Evolutionary conservation across 2,329 filamentous ascomycete genomes (phyloP).

Genomic region (Massarina eburnea): DNA sequence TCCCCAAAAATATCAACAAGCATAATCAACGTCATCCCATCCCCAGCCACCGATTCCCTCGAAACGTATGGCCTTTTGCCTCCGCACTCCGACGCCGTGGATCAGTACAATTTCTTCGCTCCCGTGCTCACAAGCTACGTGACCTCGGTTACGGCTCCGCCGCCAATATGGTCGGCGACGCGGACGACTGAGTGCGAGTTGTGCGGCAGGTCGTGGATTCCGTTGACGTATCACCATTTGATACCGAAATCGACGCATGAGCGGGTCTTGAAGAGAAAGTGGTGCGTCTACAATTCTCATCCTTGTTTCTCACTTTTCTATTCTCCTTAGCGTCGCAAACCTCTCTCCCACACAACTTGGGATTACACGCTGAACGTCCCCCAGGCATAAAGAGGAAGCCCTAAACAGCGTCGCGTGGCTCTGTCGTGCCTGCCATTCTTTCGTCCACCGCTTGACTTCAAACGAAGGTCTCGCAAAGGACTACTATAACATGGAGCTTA

Average conservation of each 20-base stretch:
- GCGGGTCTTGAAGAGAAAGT: constrained; percentile 74
- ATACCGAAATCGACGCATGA: constrained; percentile 78
- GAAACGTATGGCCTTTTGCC: constrained; percentile 65
- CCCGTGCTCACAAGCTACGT: constrained; percentile 68
- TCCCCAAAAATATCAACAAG: constrained; percentile 53
- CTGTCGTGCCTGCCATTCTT: constrained; percentile 80
- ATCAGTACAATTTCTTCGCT: constrained; percentile 58
- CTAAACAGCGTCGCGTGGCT: constrained; percentile 83
- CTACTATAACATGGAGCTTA: constrained; percentile 71
- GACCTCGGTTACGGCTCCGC: constrained; percentile 57
- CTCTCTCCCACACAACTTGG: too few species aligned
- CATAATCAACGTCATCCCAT: constrained; percentile 56
- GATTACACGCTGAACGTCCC: not conserved
- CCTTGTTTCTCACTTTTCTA: too few species aligned
- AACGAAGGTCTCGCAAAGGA: constrained; percentile 77
- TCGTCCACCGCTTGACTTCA: constrained; percentile 72
- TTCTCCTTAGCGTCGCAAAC: too few species aligned
- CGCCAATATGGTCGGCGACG: constrained; percentile 64
- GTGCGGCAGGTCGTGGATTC: constrained; percentile 72
- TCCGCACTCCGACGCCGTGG: constrained; percentile 38
- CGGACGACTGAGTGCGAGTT: constrained; percentile 67
- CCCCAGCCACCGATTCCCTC: constrained; percentile 67
- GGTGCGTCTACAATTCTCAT: constrained; percentile 46
- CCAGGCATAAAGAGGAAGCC: constrained; percentile 65
- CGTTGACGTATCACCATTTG: constrained; percentile 80